Base-by-base conservation (phyloP, 2,329 filamentous ascomycete species). In the Talaromyces sp. region DNA sequence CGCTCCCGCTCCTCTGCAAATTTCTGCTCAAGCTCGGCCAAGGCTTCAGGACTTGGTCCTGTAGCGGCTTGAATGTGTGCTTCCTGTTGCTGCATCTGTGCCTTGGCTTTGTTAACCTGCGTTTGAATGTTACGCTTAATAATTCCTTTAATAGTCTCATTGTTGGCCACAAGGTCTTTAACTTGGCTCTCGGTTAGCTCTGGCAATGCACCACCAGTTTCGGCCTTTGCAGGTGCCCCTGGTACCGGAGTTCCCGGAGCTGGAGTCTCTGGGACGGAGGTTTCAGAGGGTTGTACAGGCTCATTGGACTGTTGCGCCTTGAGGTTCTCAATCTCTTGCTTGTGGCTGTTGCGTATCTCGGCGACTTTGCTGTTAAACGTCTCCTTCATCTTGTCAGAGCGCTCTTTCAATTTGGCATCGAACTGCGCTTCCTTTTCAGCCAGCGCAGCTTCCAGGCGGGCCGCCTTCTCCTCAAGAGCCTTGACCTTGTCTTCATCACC, bases 361-460 rank as follows among this genome's bases (percentile, higher is more conserved):
- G 71, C 75, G 17, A 96, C 80, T 70, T 89, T 91, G 70, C 85
- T 86, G 67, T 89, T 89, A 62, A 90, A 80, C 11, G 82, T 86
- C 31, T 85, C 82, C 69, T 93, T 89, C 17, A 89, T 78, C 62
- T 87, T 84, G 58, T 83, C 81, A 1, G 79, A 71, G 11, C 75
- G 72, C 60, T 80, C 75, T 55, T 82, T 78, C 60, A 80, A 69
- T 57, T 80, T 75, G 27, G 78, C 73, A 57, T 85, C 81, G 32
- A 81, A 72, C 56, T 83, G 77, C 9, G 75, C 69, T 59, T 82
- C 76, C 65, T 85, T 82, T 54, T 82, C 79, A 31, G 78, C 76
- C 56, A 83, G 70, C 31, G 79, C 80, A 62, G 83, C 80, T 65
- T 86, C 82, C 26, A 80, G 65, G 41, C 73, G 73, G 50, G 72